phyloP scores from a whole-genome alignment of 1,284 basidiomycete species.

The Tausonia pullulans region DNA sequence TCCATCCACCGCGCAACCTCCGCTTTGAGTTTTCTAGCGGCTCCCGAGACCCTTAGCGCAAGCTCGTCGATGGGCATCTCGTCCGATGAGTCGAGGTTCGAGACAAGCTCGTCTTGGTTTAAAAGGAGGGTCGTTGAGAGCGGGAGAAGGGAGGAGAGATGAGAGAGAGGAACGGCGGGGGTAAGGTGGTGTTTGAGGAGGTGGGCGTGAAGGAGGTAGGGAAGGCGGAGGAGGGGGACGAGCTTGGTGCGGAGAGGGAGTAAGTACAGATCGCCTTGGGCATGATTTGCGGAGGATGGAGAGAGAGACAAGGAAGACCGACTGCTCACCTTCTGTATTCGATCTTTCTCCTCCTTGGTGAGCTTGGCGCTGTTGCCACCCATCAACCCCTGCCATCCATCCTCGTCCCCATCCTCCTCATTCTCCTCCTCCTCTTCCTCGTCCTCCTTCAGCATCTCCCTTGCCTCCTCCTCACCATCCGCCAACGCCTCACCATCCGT shows the following conservation, averaged over 20 bases:
- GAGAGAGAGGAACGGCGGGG: background rate
- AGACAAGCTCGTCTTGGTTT: conserved; percentile 5
- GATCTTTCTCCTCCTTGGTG: background rate
- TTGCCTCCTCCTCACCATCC: conserved; percentile 11
- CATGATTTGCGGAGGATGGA: background rate
- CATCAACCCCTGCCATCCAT: conserved; percentile 10
- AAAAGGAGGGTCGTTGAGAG: conserved; percentile 5
- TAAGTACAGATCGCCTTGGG: background rate
- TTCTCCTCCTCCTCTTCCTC: background rate
- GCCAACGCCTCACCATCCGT: conserved; percentile 1
- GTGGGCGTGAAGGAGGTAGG: background rate
- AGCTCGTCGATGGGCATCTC: background rate
- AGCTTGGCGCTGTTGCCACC: background rate
- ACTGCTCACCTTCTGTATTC: conserved; percentile 2
- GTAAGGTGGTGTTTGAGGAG: conserved; percentile 2
- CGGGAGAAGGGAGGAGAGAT: background rate
- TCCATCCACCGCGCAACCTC: background rate
- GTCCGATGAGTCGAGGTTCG: conserved; percentile 1
- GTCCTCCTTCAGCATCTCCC: conserved; percentile 8
- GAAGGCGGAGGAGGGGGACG: background rate
- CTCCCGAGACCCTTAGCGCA: background rate
- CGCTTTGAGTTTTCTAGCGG: background rate
- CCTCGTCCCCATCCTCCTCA: background rate
- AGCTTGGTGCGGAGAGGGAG: background rate
- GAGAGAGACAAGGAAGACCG: background rate